Conservation (phyloP, 768 basidiomycete species). For the Boletellus emodensis region DNA sequence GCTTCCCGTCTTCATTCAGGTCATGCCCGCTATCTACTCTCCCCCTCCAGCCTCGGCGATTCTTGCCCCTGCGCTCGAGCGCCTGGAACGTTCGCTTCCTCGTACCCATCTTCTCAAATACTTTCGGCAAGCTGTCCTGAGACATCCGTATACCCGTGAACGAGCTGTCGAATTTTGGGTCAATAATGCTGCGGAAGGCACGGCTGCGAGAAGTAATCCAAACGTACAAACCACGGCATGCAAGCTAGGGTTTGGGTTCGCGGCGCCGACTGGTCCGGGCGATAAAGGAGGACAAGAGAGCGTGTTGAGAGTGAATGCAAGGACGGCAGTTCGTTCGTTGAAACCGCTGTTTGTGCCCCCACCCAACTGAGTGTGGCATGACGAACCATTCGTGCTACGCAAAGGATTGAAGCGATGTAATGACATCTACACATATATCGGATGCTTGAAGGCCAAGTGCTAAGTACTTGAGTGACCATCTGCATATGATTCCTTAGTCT, state of each 20-base stretch:
- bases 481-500: no score
- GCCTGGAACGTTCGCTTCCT: slow-evolving; percentile 37
- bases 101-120: slow-evolving; percentile 55
- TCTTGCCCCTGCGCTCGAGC: slow-evolving; percentile 23
- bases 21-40: slow-evolving; percentile 34
- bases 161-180: slow-evolving; percentile 56
- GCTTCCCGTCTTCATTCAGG: slow-evolving; percentile 49
- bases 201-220: slow-evolving; percentile 45
- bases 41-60: slow-evolving; percentile 29
- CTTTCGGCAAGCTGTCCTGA: slow-evolving; percentile 53
- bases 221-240: slow-evolving; percentile 45
- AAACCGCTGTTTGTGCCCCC: slow-evolving; percentile 25
- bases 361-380: slow-evolving; percentile 1
- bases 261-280: slow-evolving; percentile 7
- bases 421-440: no score
- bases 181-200: slow-evolving; percentile 49
- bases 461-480: no score
- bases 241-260: slow-evolving; percentile 41
- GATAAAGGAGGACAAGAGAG: slow-evolving; percentile 17
- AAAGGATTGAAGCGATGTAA: no score
- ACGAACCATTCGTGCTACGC: not conserved
- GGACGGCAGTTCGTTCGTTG: slow-evolving; percentile 25
- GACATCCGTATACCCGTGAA: slow-evolving; percentile 44
- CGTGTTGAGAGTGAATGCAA: slow-evolving; percentile 24
- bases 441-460: no score